Evolutionary conservation across 2,329 filamentous ascomycete species (phyloP).

Genomic region (Apiospora aurea): DNA sequence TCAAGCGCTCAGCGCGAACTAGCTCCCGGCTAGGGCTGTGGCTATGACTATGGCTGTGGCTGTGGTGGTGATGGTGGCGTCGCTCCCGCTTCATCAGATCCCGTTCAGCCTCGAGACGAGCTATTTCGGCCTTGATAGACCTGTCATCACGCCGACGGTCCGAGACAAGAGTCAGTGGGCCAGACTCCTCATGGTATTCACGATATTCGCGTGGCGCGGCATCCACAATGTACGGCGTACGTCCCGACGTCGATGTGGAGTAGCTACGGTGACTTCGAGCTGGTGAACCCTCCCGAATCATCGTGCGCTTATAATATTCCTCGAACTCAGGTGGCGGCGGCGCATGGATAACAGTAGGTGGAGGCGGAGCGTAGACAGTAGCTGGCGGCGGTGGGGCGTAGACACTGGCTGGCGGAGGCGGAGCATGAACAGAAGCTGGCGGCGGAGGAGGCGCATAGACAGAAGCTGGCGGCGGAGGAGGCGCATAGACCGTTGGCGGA

Average conservation of each 20-base stretch:
- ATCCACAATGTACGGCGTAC: conserved; percentile 50
- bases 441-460: conserved; percentile 36
- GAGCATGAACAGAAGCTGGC: conserved; percentile 28
- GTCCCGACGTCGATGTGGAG: conserved; percentile 45
- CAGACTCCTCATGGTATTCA: conserved; percentile 42
- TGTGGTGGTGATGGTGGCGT: conserved; percentile 38
- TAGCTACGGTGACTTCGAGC: conserved; percentile 44
- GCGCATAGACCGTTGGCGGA: conserved; percentile 37
- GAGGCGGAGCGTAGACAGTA: conserved; percentile 19
- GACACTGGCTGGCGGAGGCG: neutral
- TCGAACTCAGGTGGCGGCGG: conserved; percentile 33
- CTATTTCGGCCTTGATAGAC: conserved; percentile 77
- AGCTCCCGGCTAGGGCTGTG: conserved; percentile 59
- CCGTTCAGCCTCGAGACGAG: conserved; percentile 71
- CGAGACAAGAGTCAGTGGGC: conserved; percentile 51
- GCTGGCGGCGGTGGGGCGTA: conserved; percentile 17
- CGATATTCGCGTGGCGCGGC: conserved; percentile 39
- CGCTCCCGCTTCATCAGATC: conserved; percentile 33
- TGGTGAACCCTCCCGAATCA: conserved; percentile 59
- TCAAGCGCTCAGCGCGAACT: conserved; percentile 62
- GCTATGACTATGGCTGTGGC: conserved; percentile 46
- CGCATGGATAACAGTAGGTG: conserved; percentile 12
- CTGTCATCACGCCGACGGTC: conserved; percentile 56
- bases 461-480: conserved; percentile 33
- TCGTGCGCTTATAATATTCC: conserved; percentile 49